Evolutionary conservation across 2,329 filamentous ascomycete genomes (phyloP).

Genomic region (Fusarium siculi): DNA sequence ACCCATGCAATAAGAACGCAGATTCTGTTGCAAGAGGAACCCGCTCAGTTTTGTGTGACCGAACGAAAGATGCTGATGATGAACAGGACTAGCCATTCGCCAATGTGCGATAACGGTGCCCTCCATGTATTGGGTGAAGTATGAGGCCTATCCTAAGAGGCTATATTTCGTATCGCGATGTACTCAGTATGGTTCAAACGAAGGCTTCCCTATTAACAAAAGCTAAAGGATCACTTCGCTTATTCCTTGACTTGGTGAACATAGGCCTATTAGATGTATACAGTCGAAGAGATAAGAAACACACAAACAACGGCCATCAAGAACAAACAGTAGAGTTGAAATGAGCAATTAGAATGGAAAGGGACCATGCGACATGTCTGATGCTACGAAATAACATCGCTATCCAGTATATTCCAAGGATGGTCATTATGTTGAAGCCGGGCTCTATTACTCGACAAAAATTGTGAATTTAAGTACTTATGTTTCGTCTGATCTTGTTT

Average conservation of each 20-base stretch:
- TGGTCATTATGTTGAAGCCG: background rate
- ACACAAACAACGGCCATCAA: background rate
- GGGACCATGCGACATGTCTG: background rate
- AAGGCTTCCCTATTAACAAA: no score
- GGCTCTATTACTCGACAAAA: background rate
- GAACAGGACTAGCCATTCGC: background rate
- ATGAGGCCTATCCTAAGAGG: background rate
- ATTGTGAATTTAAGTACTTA: background rate
- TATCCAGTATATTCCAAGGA: background rate
- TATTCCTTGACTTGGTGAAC: background rate
- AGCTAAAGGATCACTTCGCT: background rate
- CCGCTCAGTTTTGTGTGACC: background rate
- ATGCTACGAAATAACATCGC: background rate
- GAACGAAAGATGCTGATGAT: background rate
- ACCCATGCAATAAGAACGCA: background rate
- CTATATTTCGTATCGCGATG: background rate
- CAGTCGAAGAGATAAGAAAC: background rate
- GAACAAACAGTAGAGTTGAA: background rate
- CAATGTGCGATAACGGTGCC: background rate
- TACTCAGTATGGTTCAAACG: no score
- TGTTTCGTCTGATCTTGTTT: constrained; percentile 9
- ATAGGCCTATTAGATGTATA: background rate
- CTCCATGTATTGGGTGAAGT: background rate
- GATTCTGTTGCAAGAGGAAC: background rate
- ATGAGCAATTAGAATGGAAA: background rate